Base-by-base conservation (phyloP, 345 rosid genomes). In the Camelina laxa region DNA sequence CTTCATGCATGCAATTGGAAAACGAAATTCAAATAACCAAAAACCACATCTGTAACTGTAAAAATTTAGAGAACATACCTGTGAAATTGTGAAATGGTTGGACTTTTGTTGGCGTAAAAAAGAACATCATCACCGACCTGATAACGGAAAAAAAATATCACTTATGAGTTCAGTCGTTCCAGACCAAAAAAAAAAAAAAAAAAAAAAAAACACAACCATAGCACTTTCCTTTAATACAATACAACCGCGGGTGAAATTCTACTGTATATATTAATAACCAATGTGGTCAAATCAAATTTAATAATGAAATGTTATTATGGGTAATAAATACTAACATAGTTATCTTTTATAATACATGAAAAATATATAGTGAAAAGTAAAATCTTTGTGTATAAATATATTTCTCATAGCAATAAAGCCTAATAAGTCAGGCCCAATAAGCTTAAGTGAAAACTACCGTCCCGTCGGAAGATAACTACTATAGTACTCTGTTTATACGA, bases 61-160 rank as follows among this genome's bases (percentile, higher is more conserved):
- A 41, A 45, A 1, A 22, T 22, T 31, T 13, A 22, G 13, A 0
- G 33, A 2, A 56, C 31, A n/a, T 33, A 82, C 91, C 89, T 87
- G 51, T 87, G 91, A 56, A 3, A 22, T 87, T 87, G 60, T 87
- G 91, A 73, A 85, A 87, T 48, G 91, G 91, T 4, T 86, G 89
- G 45, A 85, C 91, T 71, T 71, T 87, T 87, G 70, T 85, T 87
- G 44, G 87, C 91, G 22, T 85, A 85, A 57, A 87, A 85, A 1
- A 87, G 87, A 70, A 87, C 87, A 55, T 42, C 72, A 1, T 85
- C 91, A 22, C 87, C 87, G 22, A 69, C 81, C 30, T 77, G 84
- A 83, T 83, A 87, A 58, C 87, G 84, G 58, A n/a, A n/a, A n/a
- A n/a, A n/a, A n/a, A n/a, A n/a, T n/a, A n/a, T n/a, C n/a, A n/a